Percentiles rank a stretch among this genome's conserved stretches.
Conservation (phyloP, 176 grass and related monocot genomes). For the Eleusine coracana region DNA sequence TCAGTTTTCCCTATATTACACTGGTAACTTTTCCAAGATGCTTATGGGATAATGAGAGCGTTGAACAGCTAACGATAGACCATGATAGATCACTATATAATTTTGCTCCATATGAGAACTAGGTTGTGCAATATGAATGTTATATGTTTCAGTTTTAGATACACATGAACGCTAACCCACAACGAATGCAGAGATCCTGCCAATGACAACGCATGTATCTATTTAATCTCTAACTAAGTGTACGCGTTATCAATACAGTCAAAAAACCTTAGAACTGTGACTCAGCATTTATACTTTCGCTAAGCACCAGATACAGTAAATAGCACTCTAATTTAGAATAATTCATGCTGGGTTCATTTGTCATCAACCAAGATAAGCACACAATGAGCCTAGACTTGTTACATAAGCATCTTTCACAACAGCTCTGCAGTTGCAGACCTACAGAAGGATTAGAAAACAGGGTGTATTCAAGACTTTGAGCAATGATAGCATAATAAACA, state of each 20-base stretch:
- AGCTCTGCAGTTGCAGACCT: neutral
- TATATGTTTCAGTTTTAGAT: neutral
- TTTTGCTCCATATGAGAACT: neutral
- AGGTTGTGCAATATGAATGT: neutral
- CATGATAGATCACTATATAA: neutral
- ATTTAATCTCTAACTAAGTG: slow-evolving; percentile 1
- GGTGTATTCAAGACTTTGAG: neutral
- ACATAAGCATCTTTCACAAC: neutral
- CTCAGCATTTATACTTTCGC: neutral
- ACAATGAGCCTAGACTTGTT: neutral
- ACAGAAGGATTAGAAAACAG: neutral
- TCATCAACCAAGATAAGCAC: slow-evolving; percentile 33
- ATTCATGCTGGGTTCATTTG: neutral
- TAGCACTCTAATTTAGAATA: slow-evolving; percentile 15
- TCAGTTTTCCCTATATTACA: slow-evolving; percentile 36
- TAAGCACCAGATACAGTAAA: slow-evolving; percentile 28
- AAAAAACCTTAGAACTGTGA: slow-evolving; percentile 10
- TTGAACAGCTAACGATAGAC: neutral
- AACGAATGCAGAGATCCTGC: slow-evolving; percentile 21
- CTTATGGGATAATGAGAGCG: slow-evolving; percentile 6
- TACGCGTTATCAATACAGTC: slow-evolving; percentile 20
- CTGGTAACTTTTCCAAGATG: slow-evolving; percentile 17
- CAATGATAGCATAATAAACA: slow-evolving; percentile 18
- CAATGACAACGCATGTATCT: neutral
- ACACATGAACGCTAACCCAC: neutral